Percentiles rank a stretch among this genome's conserved stretches.
phyloP scores from a whole-genome alignment of 2,329 filamentous ascomycete species.

The Elsinoe arachidis region DNA sequence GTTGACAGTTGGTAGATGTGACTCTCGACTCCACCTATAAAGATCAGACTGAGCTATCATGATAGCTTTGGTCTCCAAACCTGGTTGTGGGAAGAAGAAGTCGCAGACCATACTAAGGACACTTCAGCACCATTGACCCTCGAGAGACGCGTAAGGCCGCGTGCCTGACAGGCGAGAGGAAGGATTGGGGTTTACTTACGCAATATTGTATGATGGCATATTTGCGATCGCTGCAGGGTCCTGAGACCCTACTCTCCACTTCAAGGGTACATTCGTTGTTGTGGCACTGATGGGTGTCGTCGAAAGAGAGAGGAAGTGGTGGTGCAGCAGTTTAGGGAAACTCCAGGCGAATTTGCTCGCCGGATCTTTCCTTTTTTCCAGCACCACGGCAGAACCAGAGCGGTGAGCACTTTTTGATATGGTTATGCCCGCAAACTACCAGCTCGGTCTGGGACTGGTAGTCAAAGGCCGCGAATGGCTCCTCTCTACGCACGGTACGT shows the following conservation, averaged over 20 bases:
- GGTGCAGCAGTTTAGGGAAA: constrained; percentile 9
- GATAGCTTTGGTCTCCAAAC: constrained; percentile 25
- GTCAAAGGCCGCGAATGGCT: constrained; percentile 26
- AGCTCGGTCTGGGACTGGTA: neutral
- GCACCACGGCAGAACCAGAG: constrained; percentile 25
- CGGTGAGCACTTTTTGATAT: constrained; percentile 1
- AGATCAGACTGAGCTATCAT: neutral
- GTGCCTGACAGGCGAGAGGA: neutral
- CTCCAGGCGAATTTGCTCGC: neutral
- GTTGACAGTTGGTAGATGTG: constrained; percentile 97
- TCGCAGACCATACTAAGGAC: constrained; percentile 78
- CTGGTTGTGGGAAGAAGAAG: constrained; percentile 97
- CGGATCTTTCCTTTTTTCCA: neutral
- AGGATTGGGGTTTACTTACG: constrained; percentile 37
- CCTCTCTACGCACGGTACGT: constrained; percentile 41
- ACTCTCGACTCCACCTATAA: constrained; percentile 74
- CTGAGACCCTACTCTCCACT: neutral
- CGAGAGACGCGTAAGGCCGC: constrained; percentile 8
- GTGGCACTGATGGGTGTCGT: neutral
- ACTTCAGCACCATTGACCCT: constrained; percentile 20
- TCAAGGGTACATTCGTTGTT: neutral
- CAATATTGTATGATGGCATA: constrained; percentile 62
- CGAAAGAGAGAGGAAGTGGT: neutral
- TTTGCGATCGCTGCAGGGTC: constrained; percentile 3
- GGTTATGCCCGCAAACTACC: neutral